A percentile compares a stretch with the other conserved stretches of the same genome.
phyloP scores from a whole-genome alignment of 169 alveolate genomes.

The Plasmodium sp. region DNA sequence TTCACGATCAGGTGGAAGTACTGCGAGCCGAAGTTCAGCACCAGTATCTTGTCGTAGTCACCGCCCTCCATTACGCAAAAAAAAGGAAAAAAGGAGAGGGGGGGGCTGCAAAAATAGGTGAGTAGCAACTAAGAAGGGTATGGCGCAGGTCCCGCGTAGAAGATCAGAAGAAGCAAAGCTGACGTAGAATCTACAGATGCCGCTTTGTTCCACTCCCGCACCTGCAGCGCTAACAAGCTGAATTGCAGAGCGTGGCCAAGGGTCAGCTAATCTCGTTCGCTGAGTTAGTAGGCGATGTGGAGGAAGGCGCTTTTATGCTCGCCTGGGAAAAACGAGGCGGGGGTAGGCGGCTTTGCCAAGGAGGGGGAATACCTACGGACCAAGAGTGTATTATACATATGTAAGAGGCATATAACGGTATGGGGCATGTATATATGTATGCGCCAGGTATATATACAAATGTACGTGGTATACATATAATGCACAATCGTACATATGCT shows the following conservation, averaged over 20 bases:
- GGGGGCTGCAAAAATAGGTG: not conserved
- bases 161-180: not conserved
- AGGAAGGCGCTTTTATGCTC: not conserved
- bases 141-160: not conserved
- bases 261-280: not conserved
- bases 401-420: not conserved
- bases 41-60: conserved; percentile 67
- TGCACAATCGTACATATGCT: not conserved
- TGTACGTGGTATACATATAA: not conserved
- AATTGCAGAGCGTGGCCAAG: not conserved
- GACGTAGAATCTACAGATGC: not conserved
- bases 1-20: conserved; percentile 80
- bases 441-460: not conserved
- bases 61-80: conserved; percentile 33
- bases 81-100: not conserved
- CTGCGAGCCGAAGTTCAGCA: conserved; percentile 83
- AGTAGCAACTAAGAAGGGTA: not conserved
- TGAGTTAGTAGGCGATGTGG: not conserved
- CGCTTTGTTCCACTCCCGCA: not conserved
- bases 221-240: not conserved
- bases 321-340: too few relatives aligned
- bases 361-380: not conserved
- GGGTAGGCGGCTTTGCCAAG: not conserved
- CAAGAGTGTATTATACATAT: not conserved
- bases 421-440: not conserved